These are phyloP conservation scores for Acidomyces sp. DNA, from an alignment of 495 filamentous ascomycete species.

Conservation along the genomic window DNA sequence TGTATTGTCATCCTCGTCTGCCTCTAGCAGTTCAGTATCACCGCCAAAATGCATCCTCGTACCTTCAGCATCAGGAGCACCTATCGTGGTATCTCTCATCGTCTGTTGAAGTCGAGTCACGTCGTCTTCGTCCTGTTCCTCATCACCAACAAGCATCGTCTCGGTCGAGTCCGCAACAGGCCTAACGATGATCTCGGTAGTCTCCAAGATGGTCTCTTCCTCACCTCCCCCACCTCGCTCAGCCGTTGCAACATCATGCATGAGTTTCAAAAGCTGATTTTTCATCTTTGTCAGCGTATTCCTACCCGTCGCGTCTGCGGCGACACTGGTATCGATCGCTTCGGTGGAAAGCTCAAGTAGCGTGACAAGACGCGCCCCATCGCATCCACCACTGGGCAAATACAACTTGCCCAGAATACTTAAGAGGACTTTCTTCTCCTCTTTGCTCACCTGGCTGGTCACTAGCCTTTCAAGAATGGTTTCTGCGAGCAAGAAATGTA, in stretches of 20 bases:
- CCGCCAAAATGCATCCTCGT: slow-evolving; percentile 11
- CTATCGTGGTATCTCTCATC: slow-evolving; percentile 14
- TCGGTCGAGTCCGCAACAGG: slow-evolving; percentile 3
- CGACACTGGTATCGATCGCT: slow-evolving; percentile 23
- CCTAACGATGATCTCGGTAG: slow-evolving; percentile 14
- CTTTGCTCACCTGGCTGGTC: slow-evolving; percentile 43
- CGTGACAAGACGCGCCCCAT: slow-evolving; percentile 23
- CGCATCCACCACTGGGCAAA: slow-evolving; percentile 40
- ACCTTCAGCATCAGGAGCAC: slow-evolving; percentile 15
- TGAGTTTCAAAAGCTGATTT: slow-evolving; percentile 16
- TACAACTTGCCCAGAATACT: slow-evolving; percentile 71
- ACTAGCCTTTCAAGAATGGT: slow-evolving; percentile 46
- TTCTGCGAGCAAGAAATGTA: slow-evolving; percentile 54
- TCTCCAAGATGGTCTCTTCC: slow-evolving; percentile 19
- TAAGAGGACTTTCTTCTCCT: slow-evolving; percentile 74
- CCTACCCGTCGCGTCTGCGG: slow-evolving; percentile 22
- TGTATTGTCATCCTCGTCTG: slow-evolving; percentile 3
- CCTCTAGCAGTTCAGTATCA: slow-evolving; percentile 9
- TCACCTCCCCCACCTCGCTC: slow-evolving; percentile 19
- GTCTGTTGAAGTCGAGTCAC: slow-evolving; percentile 8
- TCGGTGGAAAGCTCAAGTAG: slow-evolving; percentile 24
- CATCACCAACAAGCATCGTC: slow-evolving; percentile 26
- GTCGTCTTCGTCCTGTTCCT: slow-evolving; percentile 23
- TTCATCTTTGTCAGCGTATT: slow-evolving; percentile 26
- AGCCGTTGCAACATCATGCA: slow-evolving; percentile 13